Base-by-base conservation (phyloP, 352 stramenopile species). In the Elongisporangium prolatum region DNA sequence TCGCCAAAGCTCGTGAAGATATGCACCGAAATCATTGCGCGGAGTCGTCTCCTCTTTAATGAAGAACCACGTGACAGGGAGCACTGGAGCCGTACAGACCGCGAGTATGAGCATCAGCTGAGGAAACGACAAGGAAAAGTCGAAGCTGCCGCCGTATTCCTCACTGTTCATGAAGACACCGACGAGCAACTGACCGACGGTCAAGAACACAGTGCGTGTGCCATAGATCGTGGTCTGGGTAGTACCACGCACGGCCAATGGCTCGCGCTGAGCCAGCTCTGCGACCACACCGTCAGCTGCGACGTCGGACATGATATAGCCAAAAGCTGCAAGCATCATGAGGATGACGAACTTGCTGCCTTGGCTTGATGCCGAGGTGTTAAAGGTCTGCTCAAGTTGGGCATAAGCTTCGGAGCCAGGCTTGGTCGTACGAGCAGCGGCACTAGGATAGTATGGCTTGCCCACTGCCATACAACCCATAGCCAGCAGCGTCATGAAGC, bases 151-250 rank as follows among this genome's bases (percentile, higher is more conserved):
- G 13, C 65, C 65, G 48, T 74, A 76, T 3, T 72, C 53, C 9
- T 66, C 37, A 21, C 64, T 61, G 59, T 78, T 78, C 64, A 75
- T 66, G 18, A 50, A 50, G 21, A 78, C 65, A 7, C 56, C 67
- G 0, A 64, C 60, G 2, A 63, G 14, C 4, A 75, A 37, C 8
- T 58, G 56, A 4, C 63, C 59, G 9, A 75, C 18, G 0, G 50
- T 57, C 6, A 63, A 17, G 21, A 71, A 57, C 10, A 75, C 50
- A 5, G 63, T 73, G n/a, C 67, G 67, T 17, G 63, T 34, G n/a
- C 40, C 60, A 54, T 78, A 78, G 51, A 78, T 70, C 21, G 53
- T 60, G 10, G 70, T 71, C 57, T 78, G 69, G 3, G 65, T 75
- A n/a, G 57, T 67, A 20, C 63, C 69, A 54, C 69, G 66, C 21